Evolutionary conservation across 1,139 yeast genomes (phyloP), one percentile per base, ranked within the genome.

Genomic region (Komagataea norvegica): DNA sequence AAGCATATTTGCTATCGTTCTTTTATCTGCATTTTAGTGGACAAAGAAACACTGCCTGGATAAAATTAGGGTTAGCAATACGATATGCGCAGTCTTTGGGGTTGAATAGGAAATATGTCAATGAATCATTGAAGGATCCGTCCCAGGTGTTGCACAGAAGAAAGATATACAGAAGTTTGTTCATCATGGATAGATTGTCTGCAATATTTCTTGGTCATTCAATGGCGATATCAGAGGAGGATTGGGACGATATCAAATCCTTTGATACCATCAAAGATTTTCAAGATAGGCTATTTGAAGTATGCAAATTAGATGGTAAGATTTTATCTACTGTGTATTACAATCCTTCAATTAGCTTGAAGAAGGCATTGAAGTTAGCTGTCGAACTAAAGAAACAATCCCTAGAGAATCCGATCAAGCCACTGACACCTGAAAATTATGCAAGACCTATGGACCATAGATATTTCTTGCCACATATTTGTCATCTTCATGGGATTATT

Each of bases 11-110:
- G 29, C 50, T 70, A 30, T 55, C 62, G 20, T 64, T 58, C 42
- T 61, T 67, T 44, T 68, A 59, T 45, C 64, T 68, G 42, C 70
- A 67, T 38, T 48, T 59, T 19, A 57, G 56, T 14, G 62, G 69
- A n/a, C 60, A 62, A 33, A 58, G 68, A 42, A 61, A 64, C 36
- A 61, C 69, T 0, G 64, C 72, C 9, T 71, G 75, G 72, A 56
- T 61, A 8, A 55, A 57, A 33, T 44, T 62, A 4, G 65, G 66
- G 5, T 36, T 40, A 16, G 58, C 64, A 1, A 59, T 61, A 5
- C 44, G 63, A n/a, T 48, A 56, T 40, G 62, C 60, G 1, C 61
- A 57, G 33, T 49, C 59, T 1, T 42, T 57, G 22, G 64, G 62
- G 2, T 36, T 60, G 36, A 55, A 58, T 36, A 44, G 62, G 34